Percentiles rank a stretch among this genome's conserved stretches.
phyloP scores from a whole-genome alignment of 225 moss, liverwort and hornwort species.

The Asterella californica region DNA sequence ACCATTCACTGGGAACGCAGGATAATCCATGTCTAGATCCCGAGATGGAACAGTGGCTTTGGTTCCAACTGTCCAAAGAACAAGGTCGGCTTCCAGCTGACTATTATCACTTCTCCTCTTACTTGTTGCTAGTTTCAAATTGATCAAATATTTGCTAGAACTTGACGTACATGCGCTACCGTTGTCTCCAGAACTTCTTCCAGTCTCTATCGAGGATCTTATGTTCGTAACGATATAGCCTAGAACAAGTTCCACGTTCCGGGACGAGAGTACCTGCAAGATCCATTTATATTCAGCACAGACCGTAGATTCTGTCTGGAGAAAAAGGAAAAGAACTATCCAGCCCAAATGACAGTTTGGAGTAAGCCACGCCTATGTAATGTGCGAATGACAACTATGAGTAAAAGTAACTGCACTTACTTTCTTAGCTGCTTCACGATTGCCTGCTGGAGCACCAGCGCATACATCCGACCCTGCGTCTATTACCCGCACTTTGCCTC shows the following conservation, averaged over 20 bases:
- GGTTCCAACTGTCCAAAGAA: conserved; percentile 88
- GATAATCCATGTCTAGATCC: conserved; percentile 53
- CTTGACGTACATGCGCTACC: conserved; percentile 32
- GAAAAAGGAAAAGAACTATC: neutral
- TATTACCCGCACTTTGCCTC: conserved; percentile 74
- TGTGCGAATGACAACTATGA: neutral
- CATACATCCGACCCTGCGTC: conserved; percentile 71
- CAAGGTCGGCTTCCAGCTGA: conserved; percentile 68
- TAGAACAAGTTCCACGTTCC: conserved; percentile 71
- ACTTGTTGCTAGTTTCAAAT: conserved; percentile 51
- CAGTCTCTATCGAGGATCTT: conserved; percentile 24
- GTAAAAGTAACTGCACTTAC: conserved; percentile 29
- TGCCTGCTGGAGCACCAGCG: conserved; percentile 71
- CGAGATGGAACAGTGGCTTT: conserved; percentile 63
- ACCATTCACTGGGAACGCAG: conserved; percentile 74
- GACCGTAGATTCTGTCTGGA: neutral
- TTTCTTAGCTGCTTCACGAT: conserved; percentile 81
- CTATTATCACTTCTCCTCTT: conserved; percentile 38
- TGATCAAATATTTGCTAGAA: conserved; percentile 41
- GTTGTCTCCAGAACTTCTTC: conserved; percentile 26
- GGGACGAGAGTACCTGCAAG: conserved; percentile 66
- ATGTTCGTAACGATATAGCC: conserved; percentile 72
- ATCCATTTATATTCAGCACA: neutral
- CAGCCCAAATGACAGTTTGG: neutral
- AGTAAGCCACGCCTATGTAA: neutral